phyloP scores from a whole-genome alignment of 257 asterid genomes.

The Gentiana dahurica region DNA sequence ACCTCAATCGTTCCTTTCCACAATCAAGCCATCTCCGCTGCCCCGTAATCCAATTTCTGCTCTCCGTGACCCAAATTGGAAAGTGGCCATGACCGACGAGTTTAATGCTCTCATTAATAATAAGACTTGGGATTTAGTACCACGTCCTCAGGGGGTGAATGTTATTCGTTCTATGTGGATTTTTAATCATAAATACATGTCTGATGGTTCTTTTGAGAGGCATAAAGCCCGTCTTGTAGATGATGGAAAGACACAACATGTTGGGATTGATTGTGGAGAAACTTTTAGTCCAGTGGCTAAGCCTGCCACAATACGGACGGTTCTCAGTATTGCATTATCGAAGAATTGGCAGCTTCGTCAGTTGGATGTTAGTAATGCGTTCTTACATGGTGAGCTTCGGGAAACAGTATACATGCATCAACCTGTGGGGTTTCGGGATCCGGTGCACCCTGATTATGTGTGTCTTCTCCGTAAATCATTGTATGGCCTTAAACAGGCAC shows the following conservation, averaged over 20 bases:
- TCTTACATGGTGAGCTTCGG: neutral
- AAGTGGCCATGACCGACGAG: neutral
- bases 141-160: neutral
- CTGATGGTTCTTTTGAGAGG: neutral
- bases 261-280: neutral
- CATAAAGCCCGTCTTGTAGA: neutral
- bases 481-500: conserved; percentile 6
- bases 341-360: too few relatives aligned
- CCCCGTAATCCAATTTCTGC: neutral
- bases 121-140: neutral
- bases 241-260: neutral
- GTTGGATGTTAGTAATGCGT: too few relatives aligned
- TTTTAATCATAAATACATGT: neutral
- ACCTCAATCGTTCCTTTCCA: neutral
- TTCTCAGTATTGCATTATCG: neutral
- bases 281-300: neutral
- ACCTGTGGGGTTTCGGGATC: neutral
- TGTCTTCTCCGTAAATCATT: neutral
- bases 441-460: neutral
- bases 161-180: neutral
- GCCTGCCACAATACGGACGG: too few relatives aligned
- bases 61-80: neutral
- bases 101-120: neutral
- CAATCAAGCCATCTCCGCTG: neutral
- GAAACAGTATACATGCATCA: neutral